Conservation (phyloP, 495 filamentous ascomycete genomes). For the Penicillium angulare region DNA sequence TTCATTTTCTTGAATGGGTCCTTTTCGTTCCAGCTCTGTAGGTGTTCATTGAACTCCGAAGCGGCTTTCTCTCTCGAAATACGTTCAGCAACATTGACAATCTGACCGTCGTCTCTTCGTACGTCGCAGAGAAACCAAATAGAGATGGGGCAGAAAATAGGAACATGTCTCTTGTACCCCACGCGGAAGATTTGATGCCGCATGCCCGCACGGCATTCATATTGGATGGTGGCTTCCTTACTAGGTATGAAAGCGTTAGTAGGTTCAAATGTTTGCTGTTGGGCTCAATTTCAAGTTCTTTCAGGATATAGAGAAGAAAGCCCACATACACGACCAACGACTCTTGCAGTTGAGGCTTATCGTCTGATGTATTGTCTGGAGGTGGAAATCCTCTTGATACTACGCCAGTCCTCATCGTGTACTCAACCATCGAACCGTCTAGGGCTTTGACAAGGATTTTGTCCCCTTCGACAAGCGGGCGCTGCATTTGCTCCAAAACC, state of each 20-base stretch:
- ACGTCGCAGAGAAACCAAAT: neutral
- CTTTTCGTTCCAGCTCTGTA: neutral
- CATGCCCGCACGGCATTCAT: constrained; percentile 10
- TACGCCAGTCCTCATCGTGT: constrained; percentile 1
- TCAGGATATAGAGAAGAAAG: too few species aligned
- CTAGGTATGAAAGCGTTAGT: neutral
- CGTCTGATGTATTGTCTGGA: too few species aligned
- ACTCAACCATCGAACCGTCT: constrained; percentile 10
- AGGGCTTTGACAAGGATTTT: constrained; percentile 8
- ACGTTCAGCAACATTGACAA: neutral
- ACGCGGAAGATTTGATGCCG: constrained; percentile 2
- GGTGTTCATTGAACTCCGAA: neutral
- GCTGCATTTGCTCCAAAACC: constrained; percentile 11
- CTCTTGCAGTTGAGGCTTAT: too few species aligned
- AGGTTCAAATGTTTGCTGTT: too few species aligned
- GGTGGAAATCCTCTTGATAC: neutral
- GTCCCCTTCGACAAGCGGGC: neutral
- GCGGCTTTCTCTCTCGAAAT: neutral
- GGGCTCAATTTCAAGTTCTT: too few species aligned
- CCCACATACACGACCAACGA: constrained; percentile 8
- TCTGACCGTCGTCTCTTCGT: neutral
- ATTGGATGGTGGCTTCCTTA: constrained; percentile 5
- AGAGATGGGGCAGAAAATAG: neutral
- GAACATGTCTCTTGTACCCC: neutral
- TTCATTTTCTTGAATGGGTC: constrained; percentile 7